phyloP scores from a whole-genome alignment of 257 asterid genomes.

The Solanum paucissectum region DNA sequence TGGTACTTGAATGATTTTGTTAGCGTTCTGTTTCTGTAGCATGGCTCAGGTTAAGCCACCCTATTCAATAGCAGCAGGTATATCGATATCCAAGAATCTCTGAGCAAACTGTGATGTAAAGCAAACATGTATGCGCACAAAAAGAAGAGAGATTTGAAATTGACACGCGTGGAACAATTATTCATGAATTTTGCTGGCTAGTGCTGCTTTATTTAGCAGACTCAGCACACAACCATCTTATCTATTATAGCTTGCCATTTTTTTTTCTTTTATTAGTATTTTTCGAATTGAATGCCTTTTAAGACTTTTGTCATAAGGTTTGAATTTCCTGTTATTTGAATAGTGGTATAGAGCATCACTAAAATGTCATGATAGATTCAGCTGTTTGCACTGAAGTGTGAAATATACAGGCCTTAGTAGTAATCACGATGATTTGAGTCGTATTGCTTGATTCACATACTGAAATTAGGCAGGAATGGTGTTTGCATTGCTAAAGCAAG shows the following conservation, averaged over 20 bases:
- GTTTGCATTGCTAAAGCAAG: background rate
- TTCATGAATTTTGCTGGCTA: background rate
- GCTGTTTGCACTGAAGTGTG: background rate
- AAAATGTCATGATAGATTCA: background rate
- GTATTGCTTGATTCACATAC: background rate
- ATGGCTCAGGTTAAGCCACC: background rate
- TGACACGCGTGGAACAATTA: background rate
- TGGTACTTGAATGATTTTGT: background rate
- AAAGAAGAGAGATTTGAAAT: background rate
- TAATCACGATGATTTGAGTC: background rate
- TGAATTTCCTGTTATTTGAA: background rate
- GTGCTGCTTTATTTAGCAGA: background rate
- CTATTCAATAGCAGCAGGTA: background rate
- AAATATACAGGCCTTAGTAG: background rate
- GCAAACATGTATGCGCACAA: background rate
- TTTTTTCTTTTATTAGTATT: background rate
- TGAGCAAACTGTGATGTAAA: background rate
- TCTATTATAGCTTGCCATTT: background rate
- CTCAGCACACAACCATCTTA: background rate
- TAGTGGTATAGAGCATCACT: background rate
- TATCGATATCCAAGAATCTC: background rate
- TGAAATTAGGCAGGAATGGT: background rate
- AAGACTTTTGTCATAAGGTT: background rate
- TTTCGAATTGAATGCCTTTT: background rate
- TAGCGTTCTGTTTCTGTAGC: background rate